These are phyloP conservation scores for Glomus cerebriforme DNA, from an alignment of 192 early-diverging fungal genomes.

Conservation along the genomic window DNA sequence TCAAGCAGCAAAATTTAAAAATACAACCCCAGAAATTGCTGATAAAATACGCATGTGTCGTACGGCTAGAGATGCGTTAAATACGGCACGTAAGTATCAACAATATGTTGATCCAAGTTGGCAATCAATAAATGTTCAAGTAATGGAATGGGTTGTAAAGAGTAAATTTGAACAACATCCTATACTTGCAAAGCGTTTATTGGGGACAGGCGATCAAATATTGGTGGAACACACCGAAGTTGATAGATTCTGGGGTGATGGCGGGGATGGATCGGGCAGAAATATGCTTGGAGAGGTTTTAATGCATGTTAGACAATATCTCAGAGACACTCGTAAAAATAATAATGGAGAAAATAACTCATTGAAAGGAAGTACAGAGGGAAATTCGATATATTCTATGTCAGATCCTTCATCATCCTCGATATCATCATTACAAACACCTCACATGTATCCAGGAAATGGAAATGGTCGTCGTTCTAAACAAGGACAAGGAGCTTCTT, in stretches of 20 bases:
- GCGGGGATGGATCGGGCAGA: slow-evolving; percentile 47
- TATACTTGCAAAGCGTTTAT: slow-evolving; percentile 28
- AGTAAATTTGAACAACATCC: slow-evolving; percentile 47
- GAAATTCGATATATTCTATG: neutral
- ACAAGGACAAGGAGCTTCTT: neutral
- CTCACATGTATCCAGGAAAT: neutral
- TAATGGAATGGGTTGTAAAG: slow-evolving; percentile 43
- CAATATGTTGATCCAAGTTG: slow-evolving; percentile 39
- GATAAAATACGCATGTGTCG: slow-evolving; percentile 10
- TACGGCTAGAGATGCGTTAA: slow-evolving; percentile 34
- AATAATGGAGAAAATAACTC: neutral
- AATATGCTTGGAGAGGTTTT: slow-evolving; percentile 45
- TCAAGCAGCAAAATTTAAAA: slow-evolving; percentile 32
- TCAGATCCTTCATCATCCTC: neutral
- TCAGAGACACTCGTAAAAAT: slow-evolving; percentile 1
- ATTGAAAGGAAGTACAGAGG: neutral
- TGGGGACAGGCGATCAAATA: slow-evolving; percentile 39
- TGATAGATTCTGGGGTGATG: slow-evolving; percentile 56
- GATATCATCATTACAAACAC: neutral
- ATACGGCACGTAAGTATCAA: slow-evolving; percentile 22
- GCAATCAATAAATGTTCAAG: slow-evolving; percentile 45
- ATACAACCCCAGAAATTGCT: neutral
- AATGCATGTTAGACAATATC: slow-evolving; percentile 41
- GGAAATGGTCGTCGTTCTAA: neutral
- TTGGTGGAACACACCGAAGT: slow-evolving; percentile 48